Base-by-base conservation (phyloP, 768 basidiomycete species). In the Hericium rajendrae region DNA sequence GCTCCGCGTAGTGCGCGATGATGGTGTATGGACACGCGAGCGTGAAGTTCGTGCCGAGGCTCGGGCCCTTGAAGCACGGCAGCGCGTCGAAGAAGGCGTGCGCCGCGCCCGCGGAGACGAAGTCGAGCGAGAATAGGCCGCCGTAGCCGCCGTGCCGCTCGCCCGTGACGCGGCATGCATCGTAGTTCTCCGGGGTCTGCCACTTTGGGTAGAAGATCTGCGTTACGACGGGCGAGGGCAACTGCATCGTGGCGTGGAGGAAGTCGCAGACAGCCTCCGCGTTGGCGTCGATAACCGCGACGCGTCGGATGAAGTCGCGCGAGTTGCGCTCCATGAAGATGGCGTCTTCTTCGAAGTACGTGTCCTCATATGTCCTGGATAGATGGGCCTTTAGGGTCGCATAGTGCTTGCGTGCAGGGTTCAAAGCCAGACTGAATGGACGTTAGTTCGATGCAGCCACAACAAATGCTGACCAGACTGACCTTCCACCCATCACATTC, bases 401-500 rank as follows among this genome's bases (percentile, higher is more conserved):
- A 68, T 95, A 94, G 65, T 88, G 79, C 3, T 78, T 80, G 6
- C 84, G 77, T 64, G 78, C 73, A 0, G 94, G 93, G 67, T 97
- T 97, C 39, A 98, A 74, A 16, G 94, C 86, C 6, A 98, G 78
- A 65, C 95, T 98, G 63, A 0, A 38, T 37, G 15, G 32, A 15
- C 39, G 20, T 39, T 38, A 26, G 20, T 37, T 38, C 38, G 12
- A 46, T 13, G 32, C 26, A 22, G 40, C 24, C 18, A 12, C 18
- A 26, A 18, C 11, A 20, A 18, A 38, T 41, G 53, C 20, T 2
- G 37, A 37, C 48, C 15, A 52, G 38, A 74, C 80, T 54, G 64
- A 95, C 95, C 90, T 91, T 67, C 95, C 95, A 48, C 95, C 95
- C 95, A 98, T 97, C 53, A 94, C 92, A 66, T 99, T 97, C 40